These are phyloP conservation scores for Cercophora sp. DNA, from an alignment of 495 filamentous ascomycete species.

Conservation along the genomic window DNA sequence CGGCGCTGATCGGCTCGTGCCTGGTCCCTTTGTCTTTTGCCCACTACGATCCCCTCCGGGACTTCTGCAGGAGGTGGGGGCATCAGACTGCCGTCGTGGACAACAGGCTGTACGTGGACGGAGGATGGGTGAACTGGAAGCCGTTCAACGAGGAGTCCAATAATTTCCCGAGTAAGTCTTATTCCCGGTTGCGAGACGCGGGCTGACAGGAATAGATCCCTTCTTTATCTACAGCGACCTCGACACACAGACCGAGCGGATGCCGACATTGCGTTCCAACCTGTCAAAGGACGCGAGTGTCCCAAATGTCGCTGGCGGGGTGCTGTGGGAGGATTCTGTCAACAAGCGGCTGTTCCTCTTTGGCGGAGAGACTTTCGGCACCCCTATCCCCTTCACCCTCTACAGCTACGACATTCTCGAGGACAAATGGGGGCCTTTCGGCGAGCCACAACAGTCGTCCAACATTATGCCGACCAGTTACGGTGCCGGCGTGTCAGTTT, in stretches of 20 bases:
- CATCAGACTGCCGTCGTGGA: conserved; percentile 49
- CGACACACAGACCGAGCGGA: conserved; percentile 30
- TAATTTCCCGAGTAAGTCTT: conserved; percentile 43
- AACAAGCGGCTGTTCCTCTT: conserved; percentile 51
- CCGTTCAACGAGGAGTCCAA: conserved; percentile 36
- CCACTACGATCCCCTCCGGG: conserved; percentile 35
- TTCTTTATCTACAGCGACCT: conserved; percentile 47
- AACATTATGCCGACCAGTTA: conserved; percentile 19
- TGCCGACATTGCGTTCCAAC: conserved; percentile 43
- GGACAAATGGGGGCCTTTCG: conserved; percentile 39
- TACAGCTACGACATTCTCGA: conserved; percentile 43
- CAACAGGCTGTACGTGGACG: conserved; percentile 48
- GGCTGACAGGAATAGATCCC: conserved; percentile 27
- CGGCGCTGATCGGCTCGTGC: background rate
- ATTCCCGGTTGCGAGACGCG: background rate
- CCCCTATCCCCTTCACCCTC: conserved; percentile 28
- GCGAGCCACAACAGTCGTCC: conserved; percentile 6
- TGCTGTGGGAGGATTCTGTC: conserved; percentile 48
- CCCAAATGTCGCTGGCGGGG: conserved; percentile 40
- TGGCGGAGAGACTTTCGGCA: conserved; percentile 42
- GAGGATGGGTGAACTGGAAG: conserved; percentile 45
- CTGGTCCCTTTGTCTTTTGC: background rate
- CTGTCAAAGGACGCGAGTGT: conserved; percentile 45
- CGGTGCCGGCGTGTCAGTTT: conserved; percentile 22
- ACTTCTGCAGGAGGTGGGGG: conserved; percentile 49